These are phyloP conservation scores for Umbelopsis vinacea DNA, from an alignment of 192 early-diverging fungal genomes.

Conservation along the genomic window DNA sequence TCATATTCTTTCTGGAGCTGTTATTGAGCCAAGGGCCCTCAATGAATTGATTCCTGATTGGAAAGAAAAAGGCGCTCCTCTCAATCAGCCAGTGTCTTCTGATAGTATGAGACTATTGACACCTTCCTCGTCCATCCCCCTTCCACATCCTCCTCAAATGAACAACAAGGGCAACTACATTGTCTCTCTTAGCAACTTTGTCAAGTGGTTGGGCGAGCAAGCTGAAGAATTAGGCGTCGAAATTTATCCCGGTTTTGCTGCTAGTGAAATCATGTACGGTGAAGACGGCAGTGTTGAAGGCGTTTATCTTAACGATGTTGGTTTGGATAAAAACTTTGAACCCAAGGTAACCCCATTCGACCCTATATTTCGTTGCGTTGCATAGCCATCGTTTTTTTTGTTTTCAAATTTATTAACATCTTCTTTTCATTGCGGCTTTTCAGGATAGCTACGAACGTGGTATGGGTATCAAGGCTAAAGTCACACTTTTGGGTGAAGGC, in stretches of 20 bases:
- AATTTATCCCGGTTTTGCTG: slow-evolving; percentile 91
- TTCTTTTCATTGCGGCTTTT: neutral
- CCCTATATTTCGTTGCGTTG: neutral
- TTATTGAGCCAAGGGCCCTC: slow-evolving; percentile 89
- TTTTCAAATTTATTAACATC: slow-evolving; percentile 17
- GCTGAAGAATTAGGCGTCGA: slow-evolving; percentile 97
- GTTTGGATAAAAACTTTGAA: slow-evolving; percentile 84
- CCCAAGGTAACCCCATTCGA: slow-evolving; percentile 61
- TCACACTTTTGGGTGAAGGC: slow-evolving; percentile 96
- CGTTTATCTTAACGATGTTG: slow-evolving; percentile 94
- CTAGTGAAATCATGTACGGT: slow-evolving; percentile 89
- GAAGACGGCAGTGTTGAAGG: slow-evolving; percentile 93
- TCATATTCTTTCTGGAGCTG: slow-evolving; percentile 95
- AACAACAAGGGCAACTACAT: slow-evolving; percentile 98
- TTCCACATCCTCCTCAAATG: slow-evolving; percentile 94
- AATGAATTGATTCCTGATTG: slow-evolving; percentile 97
- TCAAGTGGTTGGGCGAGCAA: slow-evolving; percentile 94
- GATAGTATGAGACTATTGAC: slow-evolving; percentile 92
- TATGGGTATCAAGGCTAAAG: slow-evolving; percentile 92
- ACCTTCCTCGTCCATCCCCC: slow-evolving; percentile 71
- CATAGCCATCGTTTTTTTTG: slow-evolving; percentile 10
- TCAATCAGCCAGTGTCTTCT: slow-evolving; percentile 81
- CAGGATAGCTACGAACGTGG: slow-evolving; percentile 88
- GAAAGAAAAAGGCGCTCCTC: slow-evolving; percentile 94
- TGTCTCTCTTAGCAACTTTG: slow-evolving; percentile 91